Evolutionary conservation across 768 basidiomycete species (phyloP), one percentile per base, ranked within the genome.

Genomic region (Russula sp.): DNA sequence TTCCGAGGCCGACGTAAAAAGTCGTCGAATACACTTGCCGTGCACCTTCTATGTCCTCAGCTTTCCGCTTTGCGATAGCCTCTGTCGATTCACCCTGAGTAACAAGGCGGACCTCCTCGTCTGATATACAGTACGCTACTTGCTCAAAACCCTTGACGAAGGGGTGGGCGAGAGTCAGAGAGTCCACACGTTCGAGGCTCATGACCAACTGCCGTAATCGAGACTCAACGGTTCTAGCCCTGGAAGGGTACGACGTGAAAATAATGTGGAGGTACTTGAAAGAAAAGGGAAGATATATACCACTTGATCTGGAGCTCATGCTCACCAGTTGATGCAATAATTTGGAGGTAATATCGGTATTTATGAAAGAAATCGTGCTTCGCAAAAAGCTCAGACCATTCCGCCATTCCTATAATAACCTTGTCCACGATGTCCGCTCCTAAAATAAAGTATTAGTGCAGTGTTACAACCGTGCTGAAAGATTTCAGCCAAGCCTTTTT

Each of bases 171-270:
- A 94, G 79, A 61, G 86, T 84, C 69, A 99, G 80, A 61, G 91
- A 88, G 65, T 98, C 97, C 68, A 94, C 93, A 69, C 88, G 91
- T 79, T 98, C 96, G 57, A 99, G 86, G 77, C 97, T 97, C 87
- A 96, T 95, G 59, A 99, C 94, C 34, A 99, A 82, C 74, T 94
- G 94, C 49, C 97, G 87, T 78, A 98, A 82, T 69, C 91, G 85
- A 22, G 97, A 98, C 77, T 99, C 96, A 34, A 99, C 97, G n/a
- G 95, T 98, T 49, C 96, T 96, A n/a, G 94, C 76, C 86, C 87
- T 88, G 53, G 0, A 55, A 18, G 18, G 35, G 62, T 57, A 60
- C 31, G 50, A 47, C n/a, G 49, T 60, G 34, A 62, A 10, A 35
- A 20, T 20, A 49, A 35, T 27, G 57, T n/a, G 60, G 11, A 14